Conservation (phyloP, 345 rosid species). For the Eucalyptus albens region DNA sequence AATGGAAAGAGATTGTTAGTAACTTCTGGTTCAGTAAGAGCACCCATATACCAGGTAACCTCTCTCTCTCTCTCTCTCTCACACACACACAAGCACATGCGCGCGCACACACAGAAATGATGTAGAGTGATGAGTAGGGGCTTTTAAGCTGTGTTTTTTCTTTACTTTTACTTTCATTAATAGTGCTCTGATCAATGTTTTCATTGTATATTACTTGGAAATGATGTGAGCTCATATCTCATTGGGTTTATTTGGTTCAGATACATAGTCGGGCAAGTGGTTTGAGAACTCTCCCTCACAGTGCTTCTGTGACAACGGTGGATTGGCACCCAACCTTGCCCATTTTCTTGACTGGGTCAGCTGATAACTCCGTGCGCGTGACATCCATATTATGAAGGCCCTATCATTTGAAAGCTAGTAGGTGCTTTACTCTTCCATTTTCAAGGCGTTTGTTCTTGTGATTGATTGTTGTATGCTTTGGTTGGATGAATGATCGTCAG, state of each 20-base stretch:
- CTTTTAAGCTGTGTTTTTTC: not conserved
- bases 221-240: not conserved
- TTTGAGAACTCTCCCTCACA: conserved; percentile 46
- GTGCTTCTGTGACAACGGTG: conserved; percentile 47
- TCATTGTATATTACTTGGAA: not conserved
- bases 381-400: conserved; percentile 25
- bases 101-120: not conserved
- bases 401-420: not conserved
- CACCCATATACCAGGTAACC: conserved; percentile 52
- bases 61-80: not conserved
- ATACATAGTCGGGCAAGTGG: conserved; percentile 37
- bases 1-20: conserved; percentile 34
- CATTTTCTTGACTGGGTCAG: conserved; percentile 56
- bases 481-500: not conserved
- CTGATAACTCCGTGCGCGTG: conserved; percentile 58
- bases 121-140: not conserved
- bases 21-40: conserved; percentile 45
- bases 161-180: not conserved
- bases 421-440: not conserved
- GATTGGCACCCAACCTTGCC: conserved; percentile 78
- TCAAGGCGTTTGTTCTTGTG: not conserved
- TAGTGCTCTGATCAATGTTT: not conserved
- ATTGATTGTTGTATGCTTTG: not conserved
- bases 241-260: conserved; percentile 1
- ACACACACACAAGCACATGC: not conserved